Conservation (phyloP, 352 stramenopile genomes). For the Thalassiosira livingstoniorum region DNA sequence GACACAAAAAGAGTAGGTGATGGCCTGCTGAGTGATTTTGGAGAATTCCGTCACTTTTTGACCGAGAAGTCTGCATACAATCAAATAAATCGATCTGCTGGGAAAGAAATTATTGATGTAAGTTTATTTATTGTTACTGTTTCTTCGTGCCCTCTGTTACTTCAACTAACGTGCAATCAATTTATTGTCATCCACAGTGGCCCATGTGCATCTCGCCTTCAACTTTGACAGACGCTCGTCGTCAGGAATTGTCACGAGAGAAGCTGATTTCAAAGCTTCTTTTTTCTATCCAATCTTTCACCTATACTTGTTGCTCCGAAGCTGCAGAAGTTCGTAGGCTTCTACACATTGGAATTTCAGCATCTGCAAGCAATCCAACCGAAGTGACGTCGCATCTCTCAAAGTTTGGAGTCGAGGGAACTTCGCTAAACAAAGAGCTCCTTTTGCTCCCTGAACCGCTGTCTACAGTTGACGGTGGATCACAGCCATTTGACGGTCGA, state of each 20-base stretch:
- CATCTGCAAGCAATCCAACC: constrained; percentile 1
- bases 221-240: constrained; percentile 65
- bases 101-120: constrained; percentile 77
- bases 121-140: constrained; percentile 42
- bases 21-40: constrained; percentile 72
- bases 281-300: constrained; percentile 83
- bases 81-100: constrained; percentile 63
- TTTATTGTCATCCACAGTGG: constrained; percentile 63
- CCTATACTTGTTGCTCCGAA: constrained; percentile 80
- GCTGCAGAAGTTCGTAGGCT: constrained; percentile 64
- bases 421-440: constrained; percentile 62
- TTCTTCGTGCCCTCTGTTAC: background rate
- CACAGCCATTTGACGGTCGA: constrained; percentile 80
- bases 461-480: constrained; percentile 66
- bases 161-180: constrained; percentile 14
- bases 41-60: constrained; percentile 84
- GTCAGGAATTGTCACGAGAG: constrained; percentile 83
- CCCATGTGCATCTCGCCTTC: constrained; percentile 79
- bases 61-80: constrained; percentile 82
- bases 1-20: constrained; percentile 78
- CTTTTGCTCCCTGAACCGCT: constrained; percentile 71
- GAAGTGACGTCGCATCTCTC: constrained; percentile 52
- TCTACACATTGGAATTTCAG: constrained; percentile 24
- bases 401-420: constrained; percentile 77
- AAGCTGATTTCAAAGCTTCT: constrained; percentile 84